Percentiles rank a stretch among this genome's conserved stretches.
These are phyloP conservation scores for Fusarium paranaense DNA, from an alignment of 2,329 filamentous ascomycete species.

Conservation along the genomic window DNA sequence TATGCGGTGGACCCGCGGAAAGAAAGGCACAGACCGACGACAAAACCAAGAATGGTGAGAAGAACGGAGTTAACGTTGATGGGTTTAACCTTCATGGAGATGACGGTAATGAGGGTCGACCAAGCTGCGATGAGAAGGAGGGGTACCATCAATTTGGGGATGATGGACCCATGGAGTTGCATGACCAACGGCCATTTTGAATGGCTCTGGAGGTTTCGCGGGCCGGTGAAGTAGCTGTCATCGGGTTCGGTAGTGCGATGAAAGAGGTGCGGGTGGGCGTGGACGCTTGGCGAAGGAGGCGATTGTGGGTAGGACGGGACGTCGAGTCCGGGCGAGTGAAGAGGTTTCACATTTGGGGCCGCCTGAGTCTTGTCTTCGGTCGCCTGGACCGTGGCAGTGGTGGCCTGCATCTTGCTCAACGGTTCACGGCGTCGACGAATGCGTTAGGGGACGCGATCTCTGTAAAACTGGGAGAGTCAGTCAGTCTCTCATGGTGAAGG, in stretches of 20 bases:
- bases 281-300: conserved; percentile 40
- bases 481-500: not conserved
- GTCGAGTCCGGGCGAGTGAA: not conserved
- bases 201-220: conserved; percentile 76
- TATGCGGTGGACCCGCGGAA: conserved; percentile 83
- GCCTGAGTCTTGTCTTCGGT: not conserved
- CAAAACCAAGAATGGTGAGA: conserved; percentile 83
- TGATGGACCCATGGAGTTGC: conserved; percentile 79
- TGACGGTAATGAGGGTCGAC: conserved; percentile 73
- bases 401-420: not conserved
- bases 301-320: not conserved
- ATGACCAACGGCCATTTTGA: conserved; percentile 82
- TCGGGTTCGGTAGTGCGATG: conserved; percentile 53
- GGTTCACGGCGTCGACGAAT: not conserved
- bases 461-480: not conserved
- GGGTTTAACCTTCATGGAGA: conserved; percentile 60
- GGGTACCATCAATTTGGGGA: conserved; percentile 80
- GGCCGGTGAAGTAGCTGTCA: conserved; percentile 72
- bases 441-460: not conserved
- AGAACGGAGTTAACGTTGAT: conserved; percentile 58
- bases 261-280: conserved; percentile 39
- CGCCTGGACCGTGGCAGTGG: not conserved
- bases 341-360: not conserved
- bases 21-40: conserved; percentile 80
- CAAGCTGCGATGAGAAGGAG: conserved; percentile 71